Evolutionary conservation across 495 filamentous ascomycete species (phyloP).

Genomic region (Opeltia flavorubescens): DNA sequence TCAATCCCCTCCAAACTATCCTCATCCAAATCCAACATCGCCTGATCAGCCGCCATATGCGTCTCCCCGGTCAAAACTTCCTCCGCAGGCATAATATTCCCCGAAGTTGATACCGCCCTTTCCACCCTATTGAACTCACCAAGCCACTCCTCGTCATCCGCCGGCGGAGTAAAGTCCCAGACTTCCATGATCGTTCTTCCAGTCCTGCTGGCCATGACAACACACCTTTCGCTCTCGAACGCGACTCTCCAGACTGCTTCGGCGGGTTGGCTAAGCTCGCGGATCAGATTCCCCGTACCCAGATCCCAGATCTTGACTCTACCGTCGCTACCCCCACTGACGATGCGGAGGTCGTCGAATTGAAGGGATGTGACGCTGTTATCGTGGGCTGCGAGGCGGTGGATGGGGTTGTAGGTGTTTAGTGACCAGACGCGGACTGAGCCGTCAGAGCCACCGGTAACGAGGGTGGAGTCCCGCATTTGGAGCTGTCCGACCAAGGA

Average conservation of each 20-base stretch:
- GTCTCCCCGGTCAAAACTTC: not conserved
- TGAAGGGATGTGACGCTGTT: slow-evolving; percentile 96
- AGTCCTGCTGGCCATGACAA: slow-evolving; percentile 78
- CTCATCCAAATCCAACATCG: not conserved
- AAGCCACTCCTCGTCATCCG: slow-evolving; percentile 21
- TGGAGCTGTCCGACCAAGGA: slow-evolving; percentile 95
- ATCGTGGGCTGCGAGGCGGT: slow-evolving; percentile 92
- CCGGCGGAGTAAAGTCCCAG: slow-evolving; percentile 16
- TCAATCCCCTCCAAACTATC: slow-evolving; percentile 1
- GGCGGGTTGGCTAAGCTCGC: slow-evolving; percentile 77
- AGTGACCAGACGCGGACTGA: slow-evolving; percentile 93
- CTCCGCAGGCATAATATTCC: not conserved
- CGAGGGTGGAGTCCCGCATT: slow-evolving; percentile 83
- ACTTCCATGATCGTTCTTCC: slow-evolving; percentile 95
- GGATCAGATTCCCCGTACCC: slow-evolving; percentile 74
- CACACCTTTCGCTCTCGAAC: slow-evolving; percentile 95
- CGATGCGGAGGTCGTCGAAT: slow-evolving; percentile 87
- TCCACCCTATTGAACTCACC: slow-evolving; percentile 2
- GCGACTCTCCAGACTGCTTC: slow-evolving; percentile 96
- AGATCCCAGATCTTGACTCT: slow-evolving; percentile 96
- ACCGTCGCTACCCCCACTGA: slow-evolving; percentile 89
- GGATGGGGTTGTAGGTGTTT: slow-evolving; percentile 74
- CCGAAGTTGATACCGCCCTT: not conserved
- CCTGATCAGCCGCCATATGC: not conserved
- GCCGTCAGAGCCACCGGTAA: slow-evolving; percentile 92